Evolutionary conservation across 192 early-diverging fungal genomes (phyloP), one percentile per base, ranked within the genome.

Genomic region (Entomortierella beljakovae): DNA sequence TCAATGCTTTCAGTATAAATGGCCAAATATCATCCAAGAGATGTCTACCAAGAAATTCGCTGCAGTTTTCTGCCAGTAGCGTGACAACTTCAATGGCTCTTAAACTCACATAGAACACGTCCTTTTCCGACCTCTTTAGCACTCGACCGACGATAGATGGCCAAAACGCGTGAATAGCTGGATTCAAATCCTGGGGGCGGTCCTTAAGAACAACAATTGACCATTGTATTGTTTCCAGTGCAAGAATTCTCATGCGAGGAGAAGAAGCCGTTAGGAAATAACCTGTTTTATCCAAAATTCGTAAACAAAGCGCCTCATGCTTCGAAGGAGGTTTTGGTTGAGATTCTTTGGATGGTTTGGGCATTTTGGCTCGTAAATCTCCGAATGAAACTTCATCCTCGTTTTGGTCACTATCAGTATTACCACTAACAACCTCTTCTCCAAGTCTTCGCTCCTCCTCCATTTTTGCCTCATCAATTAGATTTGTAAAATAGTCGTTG

Each of bases 241-340:
- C 82, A 22, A 83, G 57, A 1, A 80, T 65, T 25, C 82, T 81
- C 31, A 89, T 61, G 13, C 81, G 82, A 13, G 83, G 79, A 0
- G 85, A 85, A 6, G 82, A 33, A 18, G 86, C 68, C 16, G 86
- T 82, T 33, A 89, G 72, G 61, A 88, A 83, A 58, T 86, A 84
- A 6, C 81, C 66, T 1, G 83, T 58, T 54, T 88, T 87, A n/a
- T 68, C 49, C 57, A 89, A 57, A 50, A 88, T 88, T 6, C 80
- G 59, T 3, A 86, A 61, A 37, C 68, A 70, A 32, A 83, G 77
- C 3, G 70, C 46, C 61, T 89, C 80, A n/a, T 82, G 59, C 29
- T 77, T 67, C n/a, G 82, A 80, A 1, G 59, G 57, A 1, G 77
- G 79, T 29, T 79, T 51, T 6, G 62, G 69, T 20, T 54, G 55